Conservation (phyloP, 768 basidiomycete species). For the Trametes cingulata region DNA sequence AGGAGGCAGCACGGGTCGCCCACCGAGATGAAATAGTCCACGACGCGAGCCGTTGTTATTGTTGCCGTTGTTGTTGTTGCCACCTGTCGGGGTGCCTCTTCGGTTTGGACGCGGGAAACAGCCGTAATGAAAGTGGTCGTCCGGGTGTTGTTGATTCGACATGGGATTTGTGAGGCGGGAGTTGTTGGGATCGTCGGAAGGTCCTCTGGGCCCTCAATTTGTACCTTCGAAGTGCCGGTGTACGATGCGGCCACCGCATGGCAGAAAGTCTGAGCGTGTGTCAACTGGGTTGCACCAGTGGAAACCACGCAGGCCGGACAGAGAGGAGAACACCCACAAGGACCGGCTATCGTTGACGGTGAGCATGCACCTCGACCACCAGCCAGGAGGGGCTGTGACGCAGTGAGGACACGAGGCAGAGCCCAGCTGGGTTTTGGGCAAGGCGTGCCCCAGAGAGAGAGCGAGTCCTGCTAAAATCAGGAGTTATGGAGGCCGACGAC, state of each 20-base stretch:
- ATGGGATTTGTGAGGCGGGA: constrained; percentile 52
- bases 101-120: constrained; percentile 57
- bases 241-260: constrained; percentile 15
- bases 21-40: constrained; percentile 73
- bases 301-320: constrained; percentile 6
- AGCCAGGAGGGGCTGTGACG: constrained; percentile 10
- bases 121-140: constrained; percentile 67
- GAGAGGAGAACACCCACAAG: constrained; percentile 4
- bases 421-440: constrained; percentile 6
- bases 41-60: constrained; percentile 43
- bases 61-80: constrained; percentile 26
- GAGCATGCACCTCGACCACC: constrained; percentile 10
- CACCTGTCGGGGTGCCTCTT: constrained; percentile 62
- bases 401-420: constrained; percentile 4
- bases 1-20: constrained; percentile 87
- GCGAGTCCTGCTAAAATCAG: constrained; percentile 14
- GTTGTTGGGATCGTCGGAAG: constrained; percentile 31
- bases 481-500: constrained; percentile 6
- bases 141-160: constrained; percentile 67
- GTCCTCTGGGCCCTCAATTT: constrained; percentile 25
- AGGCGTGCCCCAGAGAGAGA: constrained; percentile 4
- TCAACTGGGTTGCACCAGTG: constrained; percentile 3
- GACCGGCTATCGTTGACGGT: constrained; percentile 5
- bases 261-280: constrained; percentile 7
- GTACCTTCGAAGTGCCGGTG: constrained; percentile 16